These are phyloP conservation scores for Fusarium sp. DNA, from an alignment of 2,329 filamentous ascomycete species.

Conservation along the genomic window DNA sequence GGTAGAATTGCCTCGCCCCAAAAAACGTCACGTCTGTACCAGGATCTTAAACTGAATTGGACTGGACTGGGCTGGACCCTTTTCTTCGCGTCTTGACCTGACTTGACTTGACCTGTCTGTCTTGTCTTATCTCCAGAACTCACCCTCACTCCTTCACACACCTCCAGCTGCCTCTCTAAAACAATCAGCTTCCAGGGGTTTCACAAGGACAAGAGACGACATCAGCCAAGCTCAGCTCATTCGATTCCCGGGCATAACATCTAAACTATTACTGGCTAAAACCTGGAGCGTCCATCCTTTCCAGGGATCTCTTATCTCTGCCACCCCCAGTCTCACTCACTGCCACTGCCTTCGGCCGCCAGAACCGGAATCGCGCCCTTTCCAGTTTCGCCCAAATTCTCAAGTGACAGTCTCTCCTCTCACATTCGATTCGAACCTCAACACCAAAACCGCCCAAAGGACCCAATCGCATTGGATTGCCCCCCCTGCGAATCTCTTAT, in stretches of 20 bases:
- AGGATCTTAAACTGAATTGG: not conserved
- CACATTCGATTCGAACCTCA: conserved; percentile 2
- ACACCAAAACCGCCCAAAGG: conserved; percentile 6
- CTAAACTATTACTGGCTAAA: not conserved
- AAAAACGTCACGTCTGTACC: conserved; percentile 25
- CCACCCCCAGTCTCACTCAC: conserved; percentile 2
- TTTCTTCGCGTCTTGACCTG: not conserved
- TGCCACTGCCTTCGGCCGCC: not conserved
- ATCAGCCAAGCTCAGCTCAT: conserved; percentile 9
- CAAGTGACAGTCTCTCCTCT: not conserved
- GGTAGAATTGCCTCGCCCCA: conserved; percentile 18
- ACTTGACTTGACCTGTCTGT: not conserved
- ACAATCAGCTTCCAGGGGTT: not conserved
- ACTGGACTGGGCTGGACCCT: conserved; percentile 2
- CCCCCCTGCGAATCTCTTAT: conserved; percentile 30
- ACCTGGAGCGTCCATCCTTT: not conserved
- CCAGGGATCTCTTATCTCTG: conserved; percentile 35
- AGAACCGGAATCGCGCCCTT: conserved; percentile 14
- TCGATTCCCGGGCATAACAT: not conserved
- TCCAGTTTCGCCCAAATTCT: conserved; percentile 1
- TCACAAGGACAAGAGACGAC: not conserved
- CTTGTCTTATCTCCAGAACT: conserved; percentile 4
- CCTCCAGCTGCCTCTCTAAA: not conserved
- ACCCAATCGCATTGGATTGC: conserved; percentile 5
- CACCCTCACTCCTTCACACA: not conserved